Percentiles rank a stretch among this genome's conserved stretches.
Evolutionary conservation across 108 stramenopile species (phyloP).

Genomic region (Fragilariopsis cylindrus): DNA sequence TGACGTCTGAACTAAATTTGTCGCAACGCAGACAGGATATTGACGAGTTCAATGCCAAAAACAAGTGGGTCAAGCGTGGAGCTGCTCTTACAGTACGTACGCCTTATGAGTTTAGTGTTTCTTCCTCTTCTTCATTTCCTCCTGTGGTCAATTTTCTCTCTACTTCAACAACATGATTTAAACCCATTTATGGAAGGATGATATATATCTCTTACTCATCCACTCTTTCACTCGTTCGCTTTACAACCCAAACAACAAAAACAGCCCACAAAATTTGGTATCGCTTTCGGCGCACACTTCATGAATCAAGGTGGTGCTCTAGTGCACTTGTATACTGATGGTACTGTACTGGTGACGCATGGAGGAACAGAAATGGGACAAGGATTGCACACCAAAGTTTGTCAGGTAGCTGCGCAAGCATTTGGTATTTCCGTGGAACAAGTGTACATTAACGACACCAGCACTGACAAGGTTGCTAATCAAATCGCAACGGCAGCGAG

Average conservation of each 20-base stretch:
- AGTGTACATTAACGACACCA: conserved; percentile 92
- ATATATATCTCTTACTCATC: too few relatives aligned
- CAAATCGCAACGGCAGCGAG: conserved; percentile 89
- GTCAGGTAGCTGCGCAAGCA: conserved; percentile 91
- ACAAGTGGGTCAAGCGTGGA: conserved; percentile 88
- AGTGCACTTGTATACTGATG: conserved; percentile 93
- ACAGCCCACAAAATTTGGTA: conserved; percentile 93
- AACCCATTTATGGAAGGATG: too few relatives aligned
- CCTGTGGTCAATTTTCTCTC: too few relatives aligned
- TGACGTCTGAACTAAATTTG: conserved; percentile 62
- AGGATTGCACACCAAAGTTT: conserved; percentile 94
- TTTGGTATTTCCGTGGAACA: conserved; percentile 83
- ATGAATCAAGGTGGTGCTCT: conserved; percentile 94
- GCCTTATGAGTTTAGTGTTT: too few relatives aligned
- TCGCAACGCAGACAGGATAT: conserved; percentile 56
- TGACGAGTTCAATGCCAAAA: conserved; percentile 78
- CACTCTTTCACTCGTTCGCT: too few relatives aligned
- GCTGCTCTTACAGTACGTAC: conserved; percentile 48
- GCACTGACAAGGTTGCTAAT: conserved; percentile 91
- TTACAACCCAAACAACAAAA: too few relatives aligned
- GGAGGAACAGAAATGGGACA: conserved; percentile 98
- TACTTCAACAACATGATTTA: too few relatives aligned
- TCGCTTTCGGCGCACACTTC: conserved; percentile 78
- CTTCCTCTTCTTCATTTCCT: too few relatives aligned
- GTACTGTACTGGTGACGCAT: conserved; percentile 90